Evolutionary conservation across 176 grass and related monocot genomes (phyloP).

Genomic region (Dactylis glomerata): DNA sequence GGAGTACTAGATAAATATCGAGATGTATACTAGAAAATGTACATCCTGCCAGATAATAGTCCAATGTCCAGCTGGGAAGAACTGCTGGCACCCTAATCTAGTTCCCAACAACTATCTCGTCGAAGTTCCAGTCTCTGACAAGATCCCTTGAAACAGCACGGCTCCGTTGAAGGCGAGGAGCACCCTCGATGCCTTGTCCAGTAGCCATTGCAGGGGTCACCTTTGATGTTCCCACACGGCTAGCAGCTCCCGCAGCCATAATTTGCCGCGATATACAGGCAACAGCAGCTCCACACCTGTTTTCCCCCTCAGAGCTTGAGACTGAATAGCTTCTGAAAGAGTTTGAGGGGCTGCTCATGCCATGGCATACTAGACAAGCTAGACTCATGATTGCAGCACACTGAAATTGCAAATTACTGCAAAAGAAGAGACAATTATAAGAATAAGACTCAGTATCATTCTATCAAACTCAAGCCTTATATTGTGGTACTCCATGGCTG

Average conservation of each 20-base stretch:
- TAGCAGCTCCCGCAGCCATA: conserved; percentile 29
- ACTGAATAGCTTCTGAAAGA: conserved; percentile 88
- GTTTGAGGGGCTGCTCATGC: conserved; percentile 68
- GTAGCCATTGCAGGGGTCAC: conserved; percentile 56
- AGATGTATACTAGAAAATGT: conserved; percentile 39
- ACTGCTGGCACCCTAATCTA: conserved; percentile 33
- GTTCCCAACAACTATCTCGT: conserved; percentile 56
- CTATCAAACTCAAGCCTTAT: neutral
- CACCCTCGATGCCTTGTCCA: conserved; percentile 37
- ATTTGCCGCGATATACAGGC: conserved; percentile 57
- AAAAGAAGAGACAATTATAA: conserved; percentile 7
- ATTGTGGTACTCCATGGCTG: neutral
- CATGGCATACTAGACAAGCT: conserved; percentile 77
- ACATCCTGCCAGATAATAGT: conserved; percentile 32
- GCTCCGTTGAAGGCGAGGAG: conserved; percentile 73
- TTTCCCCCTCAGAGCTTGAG: conserved; percentile 78
- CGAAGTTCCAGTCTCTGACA: conserved; percentile 93
- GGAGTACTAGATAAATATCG: conserved; percentile 26
- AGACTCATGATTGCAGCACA: conserved; percentile 54
- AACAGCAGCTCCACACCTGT: conserved; percentile 51
- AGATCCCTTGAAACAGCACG: conserved; percentile 80
- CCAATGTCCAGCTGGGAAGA: conserved; percentile 12
- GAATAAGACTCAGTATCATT: neutral
- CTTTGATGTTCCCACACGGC: conserved; percentile 54
- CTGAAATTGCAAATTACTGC: conserved; percentile 13